These are phyloP conservation scores for Glonium stellatum DNA, from an alignment of 495 filamentous ascomycete species.

Conservation along the genomic window DNA sequence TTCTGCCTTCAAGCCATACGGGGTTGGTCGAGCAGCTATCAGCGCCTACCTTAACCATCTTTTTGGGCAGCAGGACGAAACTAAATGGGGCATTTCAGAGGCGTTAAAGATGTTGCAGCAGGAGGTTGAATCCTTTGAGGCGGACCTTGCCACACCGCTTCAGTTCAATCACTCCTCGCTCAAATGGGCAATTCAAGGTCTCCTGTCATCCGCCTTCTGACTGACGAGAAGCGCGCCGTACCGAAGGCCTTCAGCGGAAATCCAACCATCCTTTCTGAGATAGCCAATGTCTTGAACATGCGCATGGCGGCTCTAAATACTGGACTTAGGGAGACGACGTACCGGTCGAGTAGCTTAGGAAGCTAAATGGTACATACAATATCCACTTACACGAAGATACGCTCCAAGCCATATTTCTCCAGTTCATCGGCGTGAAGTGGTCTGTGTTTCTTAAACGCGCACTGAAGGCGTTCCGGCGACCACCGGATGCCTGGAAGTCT, in stretches of 20 bases:
- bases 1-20: constrained; percentile 22
- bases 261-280: constrained; percentile 49
- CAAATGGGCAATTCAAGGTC: constrained; percentile 47
- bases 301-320: constrained; percentile 49
- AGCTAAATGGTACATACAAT: constrained; percentile 55
- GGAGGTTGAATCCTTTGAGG: constrained; percentile 43
- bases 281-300: constrained; percentile 64
- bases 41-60: constrained; percentile 46
- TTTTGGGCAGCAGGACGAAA: constrained; percentile 41
- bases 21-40: constrained; percentile 44
- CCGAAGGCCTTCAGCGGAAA: constrained; percentile 56
- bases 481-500: constrained; percentile 38
- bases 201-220: constrained; percentile 50
- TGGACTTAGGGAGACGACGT: constrained; percentile 57
- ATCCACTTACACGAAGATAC: constrained; percentile 63
- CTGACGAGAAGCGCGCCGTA: constrained; percentile 51
- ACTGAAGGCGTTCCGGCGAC: constrained; percentile 41
- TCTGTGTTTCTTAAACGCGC: constrained; percentile 47
- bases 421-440: constrained; percentile 59
- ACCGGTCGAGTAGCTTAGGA: constrained; percentile 52
- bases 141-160: constrained; percentile 31
- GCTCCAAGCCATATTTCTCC: constrained; percentile 57
- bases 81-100: constrained; percentile 33
- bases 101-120: constrained; percentile 42
- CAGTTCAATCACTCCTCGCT: constrained; percentile 41